Conservation (phyloP, 108 stramenopile species). For the Conticribra weissflogii region DNA sequence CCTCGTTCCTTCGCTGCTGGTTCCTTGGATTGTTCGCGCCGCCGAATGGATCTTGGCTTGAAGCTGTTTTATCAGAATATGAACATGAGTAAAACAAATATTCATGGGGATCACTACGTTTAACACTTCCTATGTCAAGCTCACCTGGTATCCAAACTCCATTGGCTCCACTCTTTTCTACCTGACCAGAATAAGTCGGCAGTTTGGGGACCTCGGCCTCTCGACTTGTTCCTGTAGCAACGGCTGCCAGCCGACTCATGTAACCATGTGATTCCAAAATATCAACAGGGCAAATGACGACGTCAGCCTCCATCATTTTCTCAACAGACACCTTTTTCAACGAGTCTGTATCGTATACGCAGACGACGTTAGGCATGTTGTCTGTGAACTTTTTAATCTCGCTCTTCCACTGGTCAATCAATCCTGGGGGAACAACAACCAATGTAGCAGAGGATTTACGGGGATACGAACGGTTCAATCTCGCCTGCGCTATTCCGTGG, state of each 20-base stretch:
- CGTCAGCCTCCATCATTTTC: conserved; percentile 62
- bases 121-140: conserved; percentile 12
- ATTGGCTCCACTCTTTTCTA: conserved; percentile 48
- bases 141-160: conserved; percentile 72
- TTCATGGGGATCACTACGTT: neutral
- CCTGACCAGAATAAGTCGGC: conserved; percentile 44
- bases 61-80: conserved; percentile 3
- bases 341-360: conserved; percentile 52
- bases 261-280: conserved; percentile 62
- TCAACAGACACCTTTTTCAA: conserved; percentile 47
- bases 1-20: conserved; percentile 59
- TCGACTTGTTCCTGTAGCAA: conserved; percentile 22
- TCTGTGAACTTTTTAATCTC: conserved; percentile 69
- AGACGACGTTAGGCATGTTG: conserved; percentile 46
- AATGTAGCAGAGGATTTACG: conserved; percentile 63
- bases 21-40: conserved; percentile 47
- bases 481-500: conserved; percentile 50
- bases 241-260: conserved; percentile 45
- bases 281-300: conserved; percentile 67
- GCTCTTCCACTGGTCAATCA: conserved; percentile 73
- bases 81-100: neutral
- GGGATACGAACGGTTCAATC: conserved; percentile 24
- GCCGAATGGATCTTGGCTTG: conserved; percentile 59
- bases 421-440: conserved; percentile 75
- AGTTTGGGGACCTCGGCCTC: conserved; percentile 47